Conservation (phyloP, 2,329 filamentous ascomycete genomes). For the Microdochium paspali region DNA sequence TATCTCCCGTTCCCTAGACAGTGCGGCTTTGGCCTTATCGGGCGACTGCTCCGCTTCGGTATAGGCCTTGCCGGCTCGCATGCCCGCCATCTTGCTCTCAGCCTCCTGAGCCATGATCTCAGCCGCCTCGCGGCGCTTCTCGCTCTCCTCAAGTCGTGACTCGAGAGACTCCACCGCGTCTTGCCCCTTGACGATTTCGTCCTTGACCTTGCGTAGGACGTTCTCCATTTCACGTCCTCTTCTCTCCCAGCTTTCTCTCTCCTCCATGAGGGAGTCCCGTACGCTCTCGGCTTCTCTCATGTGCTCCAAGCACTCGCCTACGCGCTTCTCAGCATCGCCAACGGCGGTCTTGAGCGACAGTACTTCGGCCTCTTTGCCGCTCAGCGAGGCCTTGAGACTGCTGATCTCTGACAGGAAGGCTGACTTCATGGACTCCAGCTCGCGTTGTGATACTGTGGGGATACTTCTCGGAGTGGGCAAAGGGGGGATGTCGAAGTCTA, state of each 20-base stretch:
- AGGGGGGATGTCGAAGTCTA: slow-evolving; percentile 91
- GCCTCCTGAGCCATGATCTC: slow-evolving; percentile 70
- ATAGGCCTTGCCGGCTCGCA: slow-evolving; percentile 52
- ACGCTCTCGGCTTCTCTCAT: slow-evolving; percentile 66
- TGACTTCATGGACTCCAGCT: slow-evolving; percentile 88
- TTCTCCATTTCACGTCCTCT: slow-evolving; percentile 78
- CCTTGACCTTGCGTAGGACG: slow-evolving; percentile 68
- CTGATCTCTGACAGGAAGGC: slow-evolving; percentile 87
- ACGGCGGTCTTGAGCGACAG: slow-evolving; percentile 79
- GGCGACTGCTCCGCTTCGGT: slow-evolving; percentile 26
- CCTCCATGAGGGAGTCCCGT: slow-evolving; percentile 63
- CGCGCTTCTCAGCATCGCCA: slow-evolving; percentile 82
- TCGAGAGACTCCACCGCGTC: slow-evolving; percentile 74
- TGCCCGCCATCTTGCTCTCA: slow-evolving; percentile 65
- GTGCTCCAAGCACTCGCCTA: slow-evolving; percentile 76
- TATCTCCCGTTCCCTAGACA: slow-evolving; percentile 62
- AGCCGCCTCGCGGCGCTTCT: slow-evolving; percentile 63
- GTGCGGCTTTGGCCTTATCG: slow-evolving; percentile 25
- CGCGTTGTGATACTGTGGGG: slow-evolving; percentile 81
- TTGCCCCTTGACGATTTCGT: slow-evolving; percentile 70
- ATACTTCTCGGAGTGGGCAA: slow-evolving; percentile 86
- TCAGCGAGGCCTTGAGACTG: slow-evolving; percentile 83
- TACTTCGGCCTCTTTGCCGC: slow-evolving; percentile 88
- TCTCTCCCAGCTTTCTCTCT: slow-evolving; percentile 76
- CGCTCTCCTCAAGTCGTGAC: slow-evolving; percentile 65